Conservation (phyloP, 2,329 filamentous ascomycete species). For the Fusarium concolor region DNA sequence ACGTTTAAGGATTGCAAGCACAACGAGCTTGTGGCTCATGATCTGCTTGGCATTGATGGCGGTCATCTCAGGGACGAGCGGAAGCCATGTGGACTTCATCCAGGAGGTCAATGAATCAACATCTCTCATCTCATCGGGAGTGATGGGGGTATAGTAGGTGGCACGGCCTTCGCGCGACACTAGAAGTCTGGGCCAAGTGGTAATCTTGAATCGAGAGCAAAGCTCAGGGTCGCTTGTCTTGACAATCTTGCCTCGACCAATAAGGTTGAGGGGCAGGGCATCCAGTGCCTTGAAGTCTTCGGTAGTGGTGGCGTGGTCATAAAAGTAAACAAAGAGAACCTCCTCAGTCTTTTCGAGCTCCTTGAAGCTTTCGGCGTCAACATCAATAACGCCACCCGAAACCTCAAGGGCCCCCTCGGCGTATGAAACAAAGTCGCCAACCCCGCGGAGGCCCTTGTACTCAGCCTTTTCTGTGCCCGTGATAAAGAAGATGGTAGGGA, state of each 20-base stretch:
- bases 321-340: constrained; percentile 97
- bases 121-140: constrained; percentile 93
- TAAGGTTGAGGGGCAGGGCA: constrained; percentile 84
- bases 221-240: constrained; percentile 86
- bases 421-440: constrained; percentile 90
- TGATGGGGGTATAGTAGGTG: constrained; percentile 88
- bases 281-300: constrained; percentile 94
- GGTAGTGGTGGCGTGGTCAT: constrained; percentile 91
- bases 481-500: constrained; percentile 94
- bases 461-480: constrained; percentile 90
- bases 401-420: constrained; percentile 87
- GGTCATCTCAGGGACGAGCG: constrained; percentile 93
- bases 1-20: constrained; percentile 87
- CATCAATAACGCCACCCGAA: constrained; percentile 80
- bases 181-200: constrained; percentile 93
- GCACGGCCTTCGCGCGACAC: constrained; percentile 90
- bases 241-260: constrained; percentile 91
- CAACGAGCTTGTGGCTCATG: constrained; percentile 95
- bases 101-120: constrained; percentile 81
- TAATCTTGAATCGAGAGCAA: constrained; percentile 89
- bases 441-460: constrained; percentile 89
- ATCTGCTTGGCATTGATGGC: constrained; percentile 92
- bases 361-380: constrained; percentile 80
- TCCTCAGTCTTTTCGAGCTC: constrained; percentile 92
- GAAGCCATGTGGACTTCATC: constrained; percentile 98